Base-by-base conservation (phyloP, 1,284 basidiomycete genomes). In the Tilletia walkeri region DNA sequence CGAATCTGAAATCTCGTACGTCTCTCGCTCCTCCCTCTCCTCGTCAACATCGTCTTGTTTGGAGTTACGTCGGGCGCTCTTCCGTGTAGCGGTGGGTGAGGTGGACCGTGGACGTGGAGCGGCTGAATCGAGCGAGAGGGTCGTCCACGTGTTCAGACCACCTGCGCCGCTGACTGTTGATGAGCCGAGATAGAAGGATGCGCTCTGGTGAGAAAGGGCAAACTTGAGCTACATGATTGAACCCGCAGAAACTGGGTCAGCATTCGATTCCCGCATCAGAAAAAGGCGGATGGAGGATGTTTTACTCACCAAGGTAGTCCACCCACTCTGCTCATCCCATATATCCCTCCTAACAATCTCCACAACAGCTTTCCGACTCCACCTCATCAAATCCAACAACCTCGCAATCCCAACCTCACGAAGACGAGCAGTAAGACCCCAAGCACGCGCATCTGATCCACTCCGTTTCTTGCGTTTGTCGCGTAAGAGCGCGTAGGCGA, bases 181-280 rank as follows among this genome's bases (percentile, higher is more conserved):
- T 3, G 36, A n/a, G 30, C 59, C 59, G 36, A 34, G 36, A 5
- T 38, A 63, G 59, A 39, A 41, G 14, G 59, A 63, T 3, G 34
- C 30, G 59, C 59, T 63, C 59, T 63, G 38, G 34, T 63, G 59
- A 16, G 59, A 63, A 38, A 63, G 59, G 36, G 34, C 59, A 16
- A 63, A 63, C 39, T 63, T 63, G 36, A 63, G 16, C 59, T 63
- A 36, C 4, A 6, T 9, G 18, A 34, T 34, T n/a, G n/a, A n/a
- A n/a, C n/a, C n/a, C n/a, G 30, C 12, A 20, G 53, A 10, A 54
- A 9, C 18, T 59, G n/a, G 6, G 16, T 30, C 24, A 30, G 24
- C 24, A 30, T 2, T 30, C 24, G 24, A 30, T 30, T 30, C 24
- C 24, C 24, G 24, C 24, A 30, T 30, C 24, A 30, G 24, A 30